Evolutionary conservation across 2,329 filamentous ascomycete species (phyloP).

Genomic region (Orbilia quercus): DNA sequence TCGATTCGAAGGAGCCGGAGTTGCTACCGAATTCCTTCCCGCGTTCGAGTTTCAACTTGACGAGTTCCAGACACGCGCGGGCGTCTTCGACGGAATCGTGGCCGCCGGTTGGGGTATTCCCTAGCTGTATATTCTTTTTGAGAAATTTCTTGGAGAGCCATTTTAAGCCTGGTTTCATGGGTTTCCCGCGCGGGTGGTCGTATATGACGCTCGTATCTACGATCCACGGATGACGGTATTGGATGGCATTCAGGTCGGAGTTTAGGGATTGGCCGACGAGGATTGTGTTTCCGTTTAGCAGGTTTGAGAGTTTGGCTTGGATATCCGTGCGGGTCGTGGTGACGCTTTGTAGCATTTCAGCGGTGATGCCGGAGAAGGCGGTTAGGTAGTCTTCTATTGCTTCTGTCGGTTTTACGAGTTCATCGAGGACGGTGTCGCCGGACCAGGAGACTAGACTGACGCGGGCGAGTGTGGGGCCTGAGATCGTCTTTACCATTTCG

Average conservation of each 20-base stretch:
- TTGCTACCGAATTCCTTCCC: slow-evolving; percentile 85
- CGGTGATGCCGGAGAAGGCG: slow-evolving; percentile 89
- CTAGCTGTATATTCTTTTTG: slow-evolving; percentile 86
- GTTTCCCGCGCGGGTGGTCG: slow-evolving; percentile 88
- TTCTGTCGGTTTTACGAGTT: slow-evolving; percentile 88
- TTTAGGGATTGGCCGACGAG: slow-evolving; percentile 84
- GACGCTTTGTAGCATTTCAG: slow-evolving; percentile 81
- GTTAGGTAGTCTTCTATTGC: slow-evolving; percentile 95
- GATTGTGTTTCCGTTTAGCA: slow-evolving; percentile 78
- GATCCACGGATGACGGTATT: slow-evolving; percentile 89
- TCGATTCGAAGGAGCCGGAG: slow-evolving; percentile 82
- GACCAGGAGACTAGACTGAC: slow-evolving; percentile 90
- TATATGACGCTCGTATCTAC: slow-evolving; percentile 91
- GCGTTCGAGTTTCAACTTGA: slow-evolving; percentile 95
- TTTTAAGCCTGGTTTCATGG: slow-evolving; percentile 89
- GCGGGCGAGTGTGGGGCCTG: slow-evolving; percentile 82
- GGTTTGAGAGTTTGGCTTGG: slow-evolving; percentile 77
- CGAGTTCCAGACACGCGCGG: slow-evolving; percentile 86
- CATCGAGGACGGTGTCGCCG: slow-evolving; percentile 82
- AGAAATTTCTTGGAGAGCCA: slow-evolving; percentile 89
- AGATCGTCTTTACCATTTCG: slow-evolving; percentile 94
- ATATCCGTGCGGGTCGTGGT: slow-evolving; percentile 87
- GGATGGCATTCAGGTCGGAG: slow-evolving; percentile 84
- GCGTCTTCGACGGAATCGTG: slow-evolving; percentile 96
- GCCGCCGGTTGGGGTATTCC: slow-evolving; percentile 70